Base-by-base conservation (phyloP, 139 green algal species). In the Chlorella sp. region DNA sequence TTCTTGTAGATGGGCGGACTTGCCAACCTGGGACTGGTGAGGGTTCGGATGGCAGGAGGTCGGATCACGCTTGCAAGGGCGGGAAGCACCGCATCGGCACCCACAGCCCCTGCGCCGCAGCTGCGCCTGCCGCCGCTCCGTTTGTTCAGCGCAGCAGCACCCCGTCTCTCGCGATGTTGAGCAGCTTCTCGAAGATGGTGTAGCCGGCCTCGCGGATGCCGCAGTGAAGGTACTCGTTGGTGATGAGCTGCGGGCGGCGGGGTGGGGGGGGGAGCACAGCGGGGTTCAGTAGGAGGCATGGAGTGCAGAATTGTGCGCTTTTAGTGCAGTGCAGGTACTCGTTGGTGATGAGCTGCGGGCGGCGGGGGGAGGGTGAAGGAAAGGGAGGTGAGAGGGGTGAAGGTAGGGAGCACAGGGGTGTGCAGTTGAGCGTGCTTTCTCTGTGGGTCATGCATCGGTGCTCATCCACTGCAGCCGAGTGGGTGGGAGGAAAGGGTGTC, bases 171-270 rank as follows among this genome's bases (percentile, higher is more conserved):
- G 89, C 89, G 89, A 99, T 96, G 61, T 92, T 94, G 57, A 99
- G 87, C 87, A 99, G 92, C 21, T 91, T 87, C 28, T 98, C 96
- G 5, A 99, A 91, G 71, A 99, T 97, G 83, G 95, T 95, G 61
- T 77, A 91, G 64, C 78, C 78, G 0, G 77, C 89, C 64, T 90
- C 89, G 28, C 85, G 85, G 64, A 90, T 87, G 77, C 94, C 95
- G 19, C 90, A 95, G 94, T 99, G 97, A 73, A 96, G 95, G 92
- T 96, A 99, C 86, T 99, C 97, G 91, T 96, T 99, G 16, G 97
- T 99, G 85, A 88, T 88, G 66, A 60, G 75, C 82, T 86, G 82
- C 71, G 18, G 71, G 71, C 3, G 18, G 32, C 4, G 24, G 32
- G 68, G 24, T n/a, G 14, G 11, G 26, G 68, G 24, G 1, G n/a